phyloP scores from a whole-genome alignment of 768 basidiomycete species.

The button mushroom (Agaricus bisporus) region DNA sequence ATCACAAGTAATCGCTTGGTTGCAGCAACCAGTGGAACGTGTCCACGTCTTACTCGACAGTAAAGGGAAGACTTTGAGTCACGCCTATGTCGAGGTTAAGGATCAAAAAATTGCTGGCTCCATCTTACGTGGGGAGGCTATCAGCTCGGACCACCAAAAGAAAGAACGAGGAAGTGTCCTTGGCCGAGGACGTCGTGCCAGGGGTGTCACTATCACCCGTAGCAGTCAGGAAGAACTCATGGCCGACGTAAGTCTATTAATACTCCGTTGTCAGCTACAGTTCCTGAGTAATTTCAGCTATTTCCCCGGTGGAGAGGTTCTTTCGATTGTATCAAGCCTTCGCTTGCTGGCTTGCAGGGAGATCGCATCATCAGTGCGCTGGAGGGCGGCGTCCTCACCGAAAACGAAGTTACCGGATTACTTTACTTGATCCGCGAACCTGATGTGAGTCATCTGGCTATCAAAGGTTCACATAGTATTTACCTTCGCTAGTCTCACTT shows the following conservation, averaged over 20 bases:
- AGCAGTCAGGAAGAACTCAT: constrained; percentile 79
- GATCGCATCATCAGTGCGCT: constrained; percentile 54
- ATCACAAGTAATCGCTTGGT: constrained; percentile 59
- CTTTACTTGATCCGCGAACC: constrained; percentile 69
- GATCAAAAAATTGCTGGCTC: constrained; percentile 57
- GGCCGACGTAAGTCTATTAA: constrained; percentile 53
- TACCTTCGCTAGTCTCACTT: constrained; percentile 63
- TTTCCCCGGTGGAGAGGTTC: constrained; percentile 78
- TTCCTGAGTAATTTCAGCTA: constrained; percentile 32
- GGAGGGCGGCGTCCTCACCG: constrained; percentile 60
- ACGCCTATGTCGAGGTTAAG: constrained; percentile 75
- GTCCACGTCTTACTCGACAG: constrained; percentile 77
- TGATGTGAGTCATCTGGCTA: constrained; percentile 43
- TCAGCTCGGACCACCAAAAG: constrained; percentile 19
- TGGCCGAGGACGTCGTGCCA: constrained; percentile 70
- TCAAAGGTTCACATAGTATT: constrained; percentile 8
- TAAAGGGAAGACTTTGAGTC: constrained; percentile 79
- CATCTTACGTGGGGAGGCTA: constrained; percentile 51
- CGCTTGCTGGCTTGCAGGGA: constrained; percentile 55
- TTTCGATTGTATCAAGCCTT: constrained; percentile 65
- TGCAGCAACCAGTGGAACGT: constrained; percentile 61
- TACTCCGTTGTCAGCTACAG: neutral
- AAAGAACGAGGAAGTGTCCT: constrained; percentile 60
- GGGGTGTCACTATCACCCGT: constrained; percentile 79
- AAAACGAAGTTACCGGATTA: constrained; percentile 60